These are phyloP conservation scores for Garcia nutans DNA, from an alignment of 345 rosid genomes.

Conservation along the genomic window DNA sequence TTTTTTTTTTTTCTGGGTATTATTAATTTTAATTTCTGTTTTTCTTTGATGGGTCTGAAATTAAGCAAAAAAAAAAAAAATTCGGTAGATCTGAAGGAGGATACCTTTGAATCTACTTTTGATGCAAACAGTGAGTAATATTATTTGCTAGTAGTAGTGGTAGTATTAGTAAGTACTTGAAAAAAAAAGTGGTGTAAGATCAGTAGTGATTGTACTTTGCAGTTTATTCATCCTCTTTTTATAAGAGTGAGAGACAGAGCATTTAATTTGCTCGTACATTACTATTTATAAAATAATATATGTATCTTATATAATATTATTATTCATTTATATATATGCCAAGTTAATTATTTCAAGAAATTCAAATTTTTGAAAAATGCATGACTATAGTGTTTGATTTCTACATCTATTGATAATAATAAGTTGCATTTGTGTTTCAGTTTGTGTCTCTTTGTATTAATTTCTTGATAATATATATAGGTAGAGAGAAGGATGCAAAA, in stretches of 20 bases:
- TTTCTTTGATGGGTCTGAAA: constrained; percentile 13
- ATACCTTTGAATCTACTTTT: constrained; percentile 30
- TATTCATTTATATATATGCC: constrained; percentile 18
- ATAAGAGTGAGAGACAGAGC: constrained; percentile 20
- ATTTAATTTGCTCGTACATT: constrained; percentile 26
- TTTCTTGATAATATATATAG: neutral
- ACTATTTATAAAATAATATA: neutral
- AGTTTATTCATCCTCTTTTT: neutral
- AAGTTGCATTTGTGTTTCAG: too few relatives aligned
- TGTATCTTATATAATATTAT: constrained; percentile 14
- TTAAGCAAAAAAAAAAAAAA: neutral
- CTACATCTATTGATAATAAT: too few relatives aligned
- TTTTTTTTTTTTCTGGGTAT: neutral
- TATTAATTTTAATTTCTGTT: constrained; percentile 6
- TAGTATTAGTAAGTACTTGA: neutral
- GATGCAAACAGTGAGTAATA: constrained; percentile 38
- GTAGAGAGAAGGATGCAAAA: constrained; percentile 5
- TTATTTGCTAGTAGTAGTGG: constrained; percentile 17
- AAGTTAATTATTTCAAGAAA: too few relatives aligned
- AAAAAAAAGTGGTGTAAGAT: constrained; percentile 24
- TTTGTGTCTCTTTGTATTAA: too few relatives aligned
- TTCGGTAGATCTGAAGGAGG: constrained; percentile 22
- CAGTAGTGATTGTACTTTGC: constrained; percentile 30
- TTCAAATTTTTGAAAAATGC: too few relatives aligned
- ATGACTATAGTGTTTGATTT: too few relatives aligned